phyloP scores from a whole-genome alignment of 2,329 filamentous ascomycete genomes.

The Stagonosporopsis vannaccii region DNA sequence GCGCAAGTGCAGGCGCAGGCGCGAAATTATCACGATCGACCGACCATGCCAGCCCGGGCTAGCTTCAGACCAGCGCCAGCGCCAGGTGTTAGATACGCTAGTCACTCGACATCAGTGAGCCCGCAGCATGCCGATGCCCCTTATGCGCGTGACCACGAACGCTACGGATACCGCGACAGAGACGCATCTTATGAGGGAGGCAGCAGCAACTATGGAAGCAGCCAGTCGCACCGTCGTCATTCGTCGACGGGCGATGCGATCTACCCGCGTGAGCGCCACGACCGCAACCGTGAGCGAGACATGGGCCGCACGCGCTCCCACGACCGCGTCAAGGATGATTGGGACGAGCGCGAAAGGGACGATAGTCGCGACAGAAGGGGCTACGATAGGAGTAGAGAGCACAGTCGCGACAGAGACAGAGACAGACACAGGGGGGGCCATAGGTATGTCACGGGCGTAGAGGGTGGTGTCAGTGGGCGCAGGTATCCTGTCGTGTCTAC shows the following conservation, averaged over 20 bases:
- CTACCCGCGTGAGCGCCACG: conserved; percentile 33
- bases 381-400: conserved; percentile 22
- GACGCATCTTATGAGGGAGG: conserved; percentile 12
- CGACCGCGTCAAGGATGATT: conserved; percentile 38
- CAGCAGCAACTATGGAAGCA: conserved; percentile 12
- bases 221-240: conserved; percentile 28
- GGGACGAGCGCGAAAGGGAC: conserved; percentile 31
- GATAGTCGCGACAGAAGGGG: conserved; percentile 21
- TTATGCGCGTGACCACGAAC: conserved; percentile 31
- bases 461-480: conserved; percentile 45
- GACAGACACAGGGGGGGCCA: conserved; percentile 29
- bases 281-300: conserved; percentile 27
- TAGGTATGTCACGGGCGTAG: conserved; percentile 45
- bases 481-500: conserved; percentile 37
- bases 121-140: conserved; percentile 31
- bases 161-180: conserved; percentile 14
- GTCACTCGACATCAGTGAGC: conserved; percentile 23
- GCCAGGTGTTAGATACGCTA: conserved; percentile 36
- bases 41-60: conserved; percentile 33
- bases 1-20: conserved; percentile 50
- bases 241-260: conserved; percentile 35
- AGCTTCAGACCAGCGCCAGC: conserved; percentile 35
- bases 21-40: conserved; percentile 43
- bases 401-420: conserved; percentile 24
- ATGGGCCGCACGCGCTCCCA: conserved; percentile 35